Percentiles rank a stretch among this genome's conserved stretches.
These are phyloP conservation scores for Ophiosphaerella herpotricha DNA, from an alignment of 2,329 filamentous ascomycete genomes.

Conservation along the genomic window DNA sequence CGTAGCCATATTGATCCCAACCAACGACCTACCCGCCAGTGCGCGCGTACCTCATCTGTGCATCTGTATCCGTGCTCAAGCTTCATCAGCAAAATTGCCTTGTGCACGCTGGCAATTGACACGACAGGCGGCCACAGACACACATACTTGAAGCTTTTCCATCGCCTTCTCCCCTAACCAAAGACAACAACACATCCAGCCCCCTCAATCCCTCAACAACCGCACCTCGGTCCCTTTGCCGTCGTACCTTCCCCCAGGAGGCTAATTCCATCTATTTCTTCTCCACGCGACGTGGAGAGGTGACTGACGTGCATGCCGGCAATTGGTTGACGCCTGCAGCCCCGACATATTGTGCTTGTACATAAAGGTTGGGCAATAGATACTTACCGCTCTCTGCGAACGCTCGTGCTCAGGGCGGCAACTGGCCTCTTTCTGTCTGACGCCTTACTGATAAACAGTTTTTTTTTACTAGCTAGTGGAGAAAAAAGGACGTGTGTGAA, in stretches of 20 bases:
- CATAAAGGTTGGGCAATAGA: constrained; percentile 6
- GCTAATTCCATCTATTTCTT: not conserved
- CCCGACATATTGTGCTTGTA: constrained; percentile 13
- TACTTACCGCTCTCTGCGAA: constrained; percentile 10
- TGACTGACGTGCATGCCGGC: constrained; percentile 22
- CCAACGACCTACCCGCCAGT: not conserved
- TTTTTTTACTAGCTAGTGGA: constrained; percentile 5
- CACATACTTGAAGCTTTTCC: constrained; percentile 18
- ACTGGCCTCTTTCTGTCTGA: too few relatives aligned
- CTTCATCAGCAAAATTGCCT: constrained; percentile 5
- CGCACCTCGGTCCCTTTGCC: not conserved
- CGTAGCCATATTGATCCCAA: too few relatives aligned
- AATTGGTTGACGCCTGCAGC: constrained; percentile 14
- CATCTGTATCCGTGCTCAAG: constrained; percentile 10
- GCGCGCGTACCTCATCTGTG: not conserved
- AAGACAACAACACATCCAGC: not conserved
- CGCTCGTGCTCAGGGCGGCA: constrained; percentile 4
- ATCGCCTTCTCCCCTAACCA: not conserved
- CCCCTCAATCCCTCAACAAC: not conserved
- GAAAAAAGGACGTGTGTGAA: constrained; percentile 9
- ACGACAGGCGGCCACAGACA: not conserved
- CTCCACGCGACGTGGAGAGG: constrained; percentile 17
- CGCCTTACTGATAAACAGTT: constrained; percentile 3
- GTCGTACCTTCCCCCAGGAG: not conserved
- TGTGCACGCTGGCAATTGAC: constrained; percentile 20